Percentiles rank a stretch among this genome's conserved stretches.
phyloP scores from a whole-genome alignment of 352 stramenopile species.

The Thraustotheca clavata region DNA sequence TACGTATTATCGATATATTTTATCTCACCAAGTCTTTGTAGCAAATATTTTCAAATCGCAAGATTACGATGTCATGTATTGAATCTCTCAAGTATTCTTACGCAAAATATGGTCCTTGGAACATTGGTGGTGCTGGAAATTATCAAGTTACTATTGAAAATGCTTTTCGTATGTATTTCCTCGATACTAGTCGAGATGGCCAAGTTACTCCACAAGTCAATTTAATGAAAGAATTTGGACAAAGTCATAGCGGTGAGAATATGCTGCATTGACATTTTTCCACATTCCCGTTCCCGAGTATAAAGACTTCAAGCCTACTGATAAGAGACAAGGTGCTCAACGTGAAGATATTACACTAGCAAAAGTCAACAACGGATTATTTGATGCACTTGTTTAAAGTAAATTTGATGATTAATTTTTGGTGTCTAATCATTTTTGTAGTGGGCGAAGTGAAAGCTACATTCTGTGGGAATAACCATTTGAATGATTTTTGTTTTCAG shows the following conservation, averaged over 20 bases:
- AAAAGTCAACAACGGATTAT: conserved; percentile 13
- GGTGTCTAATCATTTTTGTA: conserved; percentile 26
- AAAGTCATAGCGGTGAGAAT: not conserved
- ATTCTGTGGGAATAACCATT: conserved; percentile 51
- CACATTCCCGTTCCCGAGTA: conserved; percentile 56
- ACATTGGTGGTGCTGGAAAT: conserved; percentile 52
- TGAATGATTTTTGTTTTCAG: conserved; percentile 52
- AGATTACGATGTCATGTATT: not conserved
- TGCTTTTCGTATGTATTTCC: conserved; percentile 65
- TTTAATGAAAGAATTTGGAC: not conserved
- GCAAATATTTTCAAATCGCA: not conserved
- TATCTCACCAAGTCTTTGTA: not conserved
- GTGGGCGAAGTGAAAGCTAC: conserved; percentile 48
- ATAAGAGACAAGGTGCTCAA: not conserved
- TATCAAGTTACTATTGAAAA: conserved; percentile 41
- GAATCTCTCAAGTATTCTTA: conserved; percentile 30
- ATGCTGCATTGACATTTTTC: conserved; percentile 50
- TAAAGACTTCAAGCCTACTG: not conserved
- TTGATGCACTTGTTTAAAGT: conserved; percentile 9
- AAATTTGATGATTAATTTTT: too few relatives aligned
- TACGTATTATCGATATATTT: too few relatives aligned
- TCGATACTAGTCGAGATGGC: conserved; percentile 39
- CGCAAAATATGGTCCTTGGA: conserved; percentile 33
- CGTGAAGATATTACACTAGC: not conserved
- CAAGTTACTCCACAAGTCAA: conserved; percentile 44